Evolutionary conservation across 2,329 filamentous ascomycete species (phyloP).

Genomic region (Pezicula radicicola): DNA sequence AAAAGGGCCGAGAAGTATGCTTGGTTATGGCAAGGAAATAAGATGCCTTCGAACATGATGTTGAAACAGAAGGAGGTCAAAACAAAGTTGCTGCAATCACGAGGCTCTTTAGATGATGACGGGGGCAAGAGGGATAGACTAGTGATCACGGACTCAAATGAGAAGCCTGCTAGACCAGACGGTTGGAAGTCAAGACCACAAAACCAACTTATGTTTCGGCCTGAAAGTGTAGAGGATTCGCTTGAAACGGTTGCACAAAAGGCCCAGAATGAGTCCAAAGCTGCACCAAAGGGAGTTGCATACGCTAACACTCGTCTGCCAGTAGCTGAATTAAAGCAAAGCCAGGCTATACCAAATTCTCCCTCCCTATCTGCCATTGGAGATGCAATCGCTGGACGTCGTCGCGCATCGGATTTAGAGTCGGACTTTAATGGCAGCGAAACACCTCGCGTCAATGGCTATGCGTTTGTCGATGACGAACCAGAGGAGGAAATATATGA

Average conservation of each 20-base stretch:
- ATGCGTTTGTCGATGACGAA: slow-evolving; percentile 88
- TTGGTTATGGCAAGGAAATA: slow-evolving; percentile 88
- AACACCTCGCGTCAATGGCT: slow-evolving; percentile 89
- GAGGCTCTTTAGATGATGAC: slow-evolving; percentile 49
- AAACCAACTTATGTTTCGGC: slow-evolving; percentile 85
- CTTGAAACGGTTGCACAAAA: slow-evolving; percentile 63
- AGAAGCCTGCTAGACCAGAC: slow-evolving; percentile 74
- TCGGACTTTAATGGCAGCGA: slow-evolving; percentile 57
- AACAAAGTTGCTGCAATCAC: slow-evolving; percentile 44
- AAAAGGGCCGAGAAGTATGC: slow-evolving; percentile 81
- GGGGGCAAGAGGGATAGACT: slow-evolving; percentile 53
- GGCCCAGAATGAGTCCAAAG: slow-evolving; percentile 67
- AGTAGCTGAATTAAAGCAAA: slow-evolving; percentile 35
- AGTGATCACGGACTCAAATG: slow-evolving; percentile 63
- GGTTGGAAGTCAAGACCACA: slow-evolving; percentile 71
- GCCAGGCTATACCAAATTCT: slow-evolving; percentile 59
- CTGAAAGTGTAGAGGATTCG: slow-evolving; percentile 60
- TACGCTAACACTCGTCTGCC: slow-evolving; percentile 83
- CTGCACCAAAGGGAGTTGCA: slow-evolving; percentile 72
- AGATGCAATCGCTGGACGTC: slow-evolving; percentile 76
- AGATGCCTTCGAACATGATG: slow-evolving; percentile 77
- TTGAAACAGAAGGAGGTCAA: slow-evolving; percentile 63
- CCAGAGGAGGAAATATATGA: slow-evolving; percentile 45
- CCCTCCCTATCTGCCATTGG: slow-evolving; percentile 82
- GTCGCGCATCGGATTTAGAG: slow-evolving; percentile 60